Evolutionary conservation across 495 filamentous ascomycete species (phyloP), one percentile per base, ranked within the genome.

Genomic region (Tuber calosporum): DNA sequence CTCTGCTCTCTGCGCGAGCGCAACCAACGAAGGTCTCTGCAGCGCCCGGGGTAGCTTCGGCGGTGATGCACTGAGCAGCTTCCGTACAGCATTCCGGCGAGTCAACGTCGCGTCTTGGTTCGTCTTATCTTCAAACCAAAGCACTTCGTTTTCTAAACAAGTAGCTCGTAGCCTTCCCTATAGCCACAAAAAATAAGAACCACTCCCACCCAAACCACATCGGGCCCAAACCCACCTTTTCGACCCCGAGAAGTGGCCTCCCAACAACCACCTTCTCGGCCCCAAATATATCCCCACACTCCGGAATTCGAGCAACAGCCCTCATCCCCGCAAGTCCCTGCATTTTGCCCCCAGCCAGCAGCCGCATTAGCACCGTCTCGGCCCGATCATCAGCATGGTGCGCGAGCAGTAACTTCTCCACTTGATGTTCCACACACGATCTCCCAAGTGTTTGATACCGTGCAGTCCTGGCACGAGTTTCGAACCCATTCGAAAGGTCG

Each of bases 321-420:
- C 83, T 86, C 73, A 98, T 96, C 0, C 92, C 93, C 7, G 83
- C 83, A 43, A 97, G 83, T 0, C 91, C 93, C n/a, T 85, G 81
- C 88, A 91, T 89, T 39, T 96, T 80, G 7, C 94, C 86, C 93
- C 72, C 91, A 89, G 77, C 91, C 87, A 82, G 97, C 93, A 80
- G 93, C 91, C 75, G 86, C 84, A 82, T 97, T 62, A 99, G 81
- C 5, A 96, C 86, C 0, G 94, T 97, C 82, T 99, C 95, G 48
- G 92, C 91, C 77, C 91, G 89, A 81, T 98, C 94, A 77, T 96
- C 92, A 69, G 86, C 84, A 81, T 97, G 94, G 81, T 98, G 94
- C 19, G 85, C 79, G 90, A 91, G 89, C 43, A 99, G 79, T 4
- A 95, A 85, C 1, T 93, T 96, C 84, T 36, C 82, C 79, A 38